Evolutionary conservation across 208 protist species (phyloP), one percentile per base, ranked within the genome.

Genomic region (Trypanosoma lewisi): DNA sequence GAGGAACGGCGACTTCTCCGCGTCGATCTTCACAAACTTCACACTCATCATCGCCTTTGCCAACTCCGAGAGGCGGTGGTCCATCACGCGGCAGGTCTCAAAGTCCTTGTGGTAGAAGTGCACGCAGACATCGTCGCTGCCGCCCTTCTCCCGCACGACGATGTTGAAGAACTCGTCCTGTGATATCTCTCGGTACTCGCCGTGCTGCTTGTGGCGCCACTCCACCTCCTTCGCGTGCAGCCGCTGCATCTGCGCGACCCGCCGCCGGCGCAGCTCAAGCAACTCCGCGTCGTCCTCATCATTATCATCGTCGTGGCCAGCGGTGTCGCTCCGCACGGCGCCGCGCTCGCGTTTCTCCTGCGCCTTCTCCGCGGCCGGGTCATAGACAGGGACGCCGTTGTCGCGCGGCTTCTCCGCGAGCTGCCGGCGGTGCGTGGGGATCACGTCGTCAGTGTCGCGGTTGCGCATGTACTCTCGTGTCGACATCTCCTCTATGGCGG

Each of bases 31-130:
- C 19, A 97, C 82, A 71, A 99, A 98, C 63, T 93, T 97, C 44
- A 97, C 84, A 23, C 74, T 50, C 27, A 97, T 36, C 64, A 98
- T 74, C 53, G 64, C 53, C 49, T 80, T 75, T 19, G 93, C 69
- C 5, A 99, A 65, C 48, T 89, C 85, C 6, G 77, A 78, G n/a
- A 98, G 76, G 30, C 94, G 91, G 36, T 89, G 80, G 78, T 99
- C 96, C 48, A 99, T 79, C 52, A 98, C 85, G 65, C 97, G 95
- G 78, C 97, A 99, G 5, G 92, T 78, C 60, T 95, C 84, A 72
- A 99, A 99, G 59, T 98, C 93, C 31, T 91, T 87, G 78, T 98
- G 95, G 62, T 88, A 98, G 64, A 98, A 98, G 77, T 98, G 94
- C 41, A 93, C 82, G 41, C 89, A 92, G 12, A 82, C 80, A 51